A percentile compares a stretch with the other conserved stretches of the same genome.
Evolutionary conservation across 31 red algal genomes (phyloP).

Genomic region (Odonthalia washingtoniensis): DNA sequence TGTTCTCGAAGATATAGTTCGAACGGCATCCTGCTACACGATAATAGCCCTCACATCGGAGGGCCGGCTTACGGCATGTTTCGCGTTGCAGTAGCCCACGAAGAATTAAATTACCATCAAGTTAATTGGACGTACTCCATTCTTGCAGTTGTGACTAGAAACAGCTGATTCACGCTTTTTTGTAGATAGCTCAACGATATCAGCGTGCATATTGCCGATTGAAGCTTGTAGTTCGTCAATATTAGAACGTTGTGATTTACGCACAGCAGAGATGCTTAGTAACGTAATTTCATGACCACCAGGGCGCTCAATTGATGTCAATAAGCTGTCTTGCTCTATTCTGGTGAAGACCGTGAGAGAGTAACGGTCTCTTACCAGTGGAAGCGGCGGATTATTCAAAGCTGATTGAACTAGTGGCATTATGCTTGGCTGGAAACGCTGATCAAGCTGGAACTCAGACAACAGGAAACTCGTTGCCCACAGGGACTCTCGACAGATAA

Average conservation of each 20-base stretch:
- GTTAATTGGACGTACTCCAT: conserved; percentile 26
- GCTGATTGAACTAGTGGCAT: conserved; percentile 39
- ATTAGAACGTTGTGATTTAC: not conserved
- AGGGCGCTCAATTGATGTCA: conserved; percentile 9
- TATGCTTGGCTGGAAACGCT: conserved; percentile 9
- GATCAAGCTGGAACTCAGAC: conserved; percentile 34
- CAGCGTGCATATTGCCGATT: conserved; percentile 30
- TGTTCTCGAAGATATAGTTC: conserved; percentile 32
- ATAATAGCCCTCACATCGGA: conserved; percentile 39
- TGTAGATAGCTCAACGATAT: conserved; percentile 1
- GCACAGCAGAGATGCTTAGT: not conserved
- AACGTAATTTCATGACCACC: not conserved
- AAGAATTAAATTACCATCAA: no score
- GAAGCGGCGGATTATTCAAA: conserved; percentile 48
- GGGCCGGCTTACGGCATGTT: conserved; percentile 17
- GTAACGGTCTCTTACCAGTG: not conserved
- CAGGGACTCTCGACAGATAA: conserved; percentile 48
- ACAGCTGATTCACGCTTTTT: conserved; percentile 11
- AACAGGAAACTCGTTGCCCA: not conserved
- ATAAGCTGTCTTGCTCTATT: not conserved
- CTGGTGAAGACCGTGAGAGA: conserved; percentile 52
- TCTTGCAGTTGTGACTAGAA: conserved; percentile 28
- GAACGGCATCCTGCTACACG: not conserved
- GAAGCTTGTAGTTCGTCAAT: not conserved
- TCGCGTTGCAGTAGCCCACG: conserved; percentile 12